These are phyloP conservation scores for Chionographis japonica DNA, from an alignment of 106 monocot genomes.

Conservation along the genomic window DNA sequence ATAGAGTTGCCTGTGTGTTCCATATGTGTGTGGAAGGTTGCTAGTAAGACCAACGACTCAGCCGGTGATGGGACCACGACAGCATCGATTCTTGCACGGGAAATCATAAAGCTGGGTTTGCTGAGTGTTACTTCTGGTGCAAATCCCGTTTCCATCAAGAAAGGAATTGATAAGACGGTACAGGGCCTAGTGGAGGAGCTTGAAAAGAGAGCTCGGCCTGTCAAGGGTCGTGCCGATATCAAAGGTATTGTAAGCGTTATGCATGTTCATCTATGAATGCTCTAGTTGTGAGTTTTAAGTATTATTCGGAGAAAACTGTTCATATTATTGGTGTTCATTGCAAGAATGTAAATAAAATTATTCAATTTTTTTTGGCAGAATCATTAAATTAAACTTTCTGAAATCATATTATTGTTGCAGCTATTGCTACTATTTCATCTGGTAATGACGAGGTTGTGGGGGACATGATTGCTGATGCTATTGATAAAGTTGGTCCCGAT, in stretches of 20 bases:
- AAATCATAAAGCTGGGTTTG: conserved; percentile 72
- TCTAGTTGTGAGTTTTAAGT: background rate
- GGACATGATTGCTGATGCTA: conserved; percentile 86
- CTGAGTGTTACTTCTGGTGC: conserved; percentile 75
- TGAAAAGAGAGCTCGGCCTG: conserved; percentile 52
- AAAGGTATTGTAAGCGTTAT: conserved; percentile 38
- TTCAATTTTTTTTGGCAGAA: too few species aligned
- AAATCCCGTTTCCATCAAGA: conserved; percentile 76
- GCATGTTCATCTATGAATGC: background rate
- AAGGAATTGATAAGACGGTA: conserved; percentile 76
- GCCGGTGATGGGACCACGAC: conserved; percentile 82
- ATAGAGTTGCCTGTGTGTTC: background rate
- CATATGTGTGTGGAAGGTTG: conserved; percentile 33
- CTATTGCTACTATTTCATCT: conserved; percentile 67
- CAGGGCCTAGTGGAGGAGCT: conserved; percentile 55
- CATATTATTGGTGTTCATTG: too few species aligned
- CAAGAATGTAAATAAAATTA: too few species aligned
- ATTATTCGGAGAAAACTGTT: too few species aligned
- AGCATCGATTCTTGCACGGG: conserved; percentile 69
- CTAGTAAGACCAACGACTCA: conserved; percentile 78
- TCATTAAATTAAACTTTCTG: background rate
- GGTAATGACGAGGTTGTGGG: conserved; percentile 79
- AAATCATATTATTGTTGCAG: conserved; percentile 25
- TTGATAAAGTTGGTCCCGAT: conserved; percentile 77
- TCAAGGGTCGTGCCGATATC: conserved; percentile 65